Evolutionary conservation across 2,329 filamentous ascomycete species (phyloP), one percentile per base, ranked within the genome.

Genomic region (Phialocephala sp.): DNA sequence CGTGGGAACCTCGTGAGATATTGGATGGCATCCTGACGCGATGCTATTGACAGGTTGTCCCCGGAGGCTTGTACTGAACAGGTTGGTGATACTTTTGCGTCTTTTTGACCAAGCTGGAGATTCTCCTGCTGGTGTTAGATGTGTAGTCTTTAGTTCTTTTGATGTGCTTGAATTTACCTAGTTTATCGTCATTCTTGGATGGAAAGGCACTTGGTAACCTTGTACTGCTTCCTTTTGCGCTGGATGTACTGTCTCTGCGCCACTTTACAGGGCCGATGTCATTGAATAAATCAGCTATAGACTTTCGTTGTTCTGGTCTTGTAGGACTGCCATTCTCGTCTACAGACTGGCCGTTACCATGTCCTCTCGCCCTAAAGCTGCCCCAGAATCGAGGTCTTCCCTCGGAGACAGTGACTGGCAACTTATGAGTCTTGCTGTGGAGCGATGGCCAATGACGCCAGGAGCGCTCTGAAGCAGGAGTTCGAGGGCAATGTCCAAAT

Each of bases 241-340:
- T 54, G 22, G 22, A 54, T 4, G 5, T 54, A 18, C 24, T 22
- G 20, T 52, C 24, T 14, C 36, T 36, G 18, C 50, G 59, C n/a
- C 27, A 27, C 36, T 60, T 56, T 12, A 57, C 62, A 57, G 56
- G 62, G 41, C 56, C 36, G 5, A 64, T 15, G 43, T 60, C 63
- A 12, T 54, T 56, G 24, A 61, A 37, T 32, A 72, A 43, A 24
- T 71, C 64, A 32, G 65, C 63, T n/a, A 68, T 59, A 20, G 67
- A 67, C 15, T 68, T 71, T 15, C 60, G 66, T n/a, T 66, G 65
- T 15, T 39, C 60, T 8, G 62, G 27, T 1, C 57, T 52, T 24
- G 18, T 63, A 18, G 62, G 63, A 43, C 50, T 67, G 32, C 27
- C 60, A 50, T 63, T 60, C 6, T 65, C 66, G 15, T 65, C 59